These are phyloP conservation scores for Emmonsiellopsis sp. DNA, from an alignment of 2,329 filamentous ascomycete genomes.

Conservation along the genomic window DNA sequence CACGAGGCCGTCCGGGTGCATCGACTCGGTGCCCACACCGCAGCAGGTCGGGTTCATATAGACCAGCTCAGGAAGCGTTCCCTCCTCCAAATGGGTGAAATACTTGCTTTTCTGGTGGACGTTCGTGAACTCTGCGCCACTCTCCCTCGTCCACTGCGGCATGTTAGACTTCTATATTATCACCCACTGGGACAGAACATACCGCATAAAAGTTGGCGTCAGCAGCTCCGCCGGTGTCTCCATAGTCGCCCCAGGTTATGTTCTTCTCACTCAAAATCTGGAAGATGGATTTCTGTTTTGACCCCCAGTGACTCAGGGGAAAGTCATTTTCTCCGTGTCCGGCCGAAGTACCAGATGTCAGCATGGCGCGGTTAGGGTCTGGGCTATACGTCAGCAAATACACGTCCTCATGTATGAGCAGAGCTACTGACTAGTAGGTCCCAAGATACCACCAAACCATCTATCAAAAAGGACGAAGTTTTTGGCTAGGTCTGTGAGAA, in stretches of 20 bases:
- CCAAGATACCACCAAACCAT: constrained; percentile 37
- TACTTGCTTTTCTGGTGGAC: constrained; percentile 21
- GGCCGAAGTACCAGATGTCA: constrained; percentile 23
- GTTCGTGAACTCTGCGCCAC: constrained; percentile 3
- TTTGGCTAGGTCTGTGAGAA: constrained; percentile 32
- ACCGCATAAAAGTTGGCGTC: constrained; percentile 25
- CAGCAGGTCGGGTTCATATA: constrained; percentile 35
- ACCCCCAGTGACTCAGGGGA: constrained; percentile 20
- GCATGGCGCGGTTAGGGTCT: constrained; percentile 33
- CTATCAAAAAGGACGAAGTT: constrained; percentile 38
- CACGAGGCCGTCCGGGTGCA: constrained; percentile 28
- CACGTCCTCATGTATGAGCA: not conserved
- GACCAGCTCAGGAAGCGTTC: constrained; percentile 25
- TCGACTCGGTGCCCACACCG: constrained; percentile 25
- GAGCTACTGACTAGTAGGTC: constrained; percentile 23
- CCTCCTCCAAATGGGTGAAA: constrained; percentile 25
- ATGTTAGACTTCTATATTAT: constrained; percentile 1
- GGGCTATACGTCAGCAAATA: constrained; percentile 25
- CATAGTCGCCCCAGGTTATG: constrained; percentile 30
- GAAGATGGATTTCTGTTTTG: constrained; percentile 31
- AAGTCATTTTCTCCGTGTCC: constrained; percentile 27
- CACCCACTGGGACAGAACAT: constrained; percentile 21
- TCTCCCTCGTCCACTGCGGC: constrained; percentile 8
- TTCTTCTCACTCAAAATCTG: constrained; percentile 26
- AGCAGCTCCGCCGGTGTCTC: constrained; percentile 20